These are phyloP conservation scores for Sungouiozyma intestinalis DNA, from an alignment of 805 yeast genomes.

Conservation along the genomic window DNA sequence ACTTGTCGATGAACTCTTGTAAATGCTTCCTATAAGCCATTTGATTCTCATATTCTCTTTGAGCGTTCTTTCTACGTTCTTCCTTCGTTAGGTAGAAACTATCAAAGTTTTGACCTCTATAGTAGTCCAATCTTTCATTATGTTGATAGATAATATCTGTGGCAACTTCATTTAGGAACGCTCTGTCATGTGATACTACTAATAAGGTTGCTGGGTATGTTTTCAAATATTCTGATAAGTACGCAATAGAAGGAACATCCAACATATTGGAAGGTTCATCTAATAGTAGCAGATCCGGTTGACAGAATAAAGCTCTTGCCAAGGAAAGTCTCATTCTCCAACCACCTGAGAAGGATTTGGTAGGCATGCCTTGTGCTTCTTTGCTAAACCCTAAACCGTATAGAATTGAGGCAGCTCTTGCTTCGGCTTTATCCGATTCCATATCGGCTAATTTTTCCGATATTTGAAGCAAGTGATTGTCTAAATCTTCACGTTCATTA, in stretches of 20 bases:
- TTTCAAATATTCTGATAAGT: conserved; percentile 79
- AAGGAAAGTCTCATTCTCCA: conserved; percentile 99
- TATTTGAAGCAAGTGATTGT: conserved; percentile 64
- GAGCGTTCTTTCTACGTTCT: conserved; percentile 87
- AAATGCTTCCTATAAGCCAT: conserved; percentile 91
- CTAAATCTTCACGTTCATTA: conserved; percentile 82
- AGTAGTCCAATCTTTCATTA: conserved; percentile 91
- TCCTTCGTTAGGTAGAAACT: conserved; percentile 86
- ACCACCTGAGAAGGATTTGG: conserved; percentile 97
- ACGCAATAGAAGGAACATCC: conserved; percentile 98
- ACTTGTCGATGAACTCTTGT: conserved; percentile 91
- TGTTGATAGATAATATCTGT: conserved; percentile 98
- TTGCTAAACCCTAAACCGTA: conserved; percentile 89
- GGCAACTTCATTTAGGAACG: conserved; percentile 94
- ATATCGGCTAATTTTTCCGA: conserved; percentile 78
- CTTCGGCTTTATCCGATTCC: conserved; percentile 96
- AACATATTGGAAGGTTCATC: conserved; percentile 99
- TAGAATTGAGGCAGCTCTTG: conserved; percentile 88
- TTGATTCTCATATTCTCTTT: conserved; percentile 93
- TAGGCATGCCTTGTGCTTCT: conserved; percentile 72
- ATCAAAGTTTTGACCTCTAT: conserved; percentile 89
- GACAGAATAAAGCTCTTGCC: conserved; percentile 95
- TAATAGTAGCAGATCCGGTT: conserved; percentile 82
- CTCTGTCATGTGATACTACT: conserved; percentile 96
- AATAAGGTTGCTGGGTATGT: conserved; percentile 85